Base-by-base conservation (phyloP, 2,329 filamentous ascomycete species). In the Trichoderma simmonsii region DNA sequence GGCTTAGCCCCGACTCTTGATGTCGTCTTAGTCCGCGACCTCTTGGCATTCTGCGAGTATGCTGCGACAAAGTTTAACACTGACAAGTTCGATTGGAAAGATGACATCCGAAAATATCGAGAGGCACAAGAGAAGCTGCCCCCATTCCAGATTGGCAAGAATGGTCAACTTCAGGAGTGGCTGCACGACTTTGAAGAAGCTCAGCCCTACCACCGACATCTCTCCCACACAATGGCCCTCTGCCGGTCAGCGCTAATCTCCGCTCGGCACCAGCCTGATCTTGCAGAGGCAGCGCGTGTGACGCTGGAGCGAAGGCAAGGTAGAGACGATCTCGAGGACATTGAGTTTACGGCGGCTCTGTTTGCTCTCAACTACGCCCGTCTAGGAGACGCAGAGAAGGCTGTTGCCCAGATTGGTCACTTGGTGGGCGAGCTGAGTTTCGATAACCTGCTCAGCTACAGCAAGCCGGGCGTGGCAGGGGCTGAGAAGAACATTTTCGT, bases 181-280 rank as follows among this genome's bases (percentile, higher is more conserved):
- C 71, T 72, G 9, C 48, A 71, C 11, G 71, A 72, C 39, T 72
- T 64, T 39, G 67, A 72, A 51, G 71, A 72, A 36, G 71, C 71
- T 4, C 71, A 72, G 36, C 71, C 71, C n/a, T 71, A 56, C 21
- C 71, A 72, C 15, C 66, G 71, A 3, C 71, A 72, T 70, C 48
- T 72, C 6, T 72, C 67, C 6, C 71, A 62, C 18, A 72, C 67
- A 4, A 72, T 72, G 56, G 71, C 71, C 24, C 57, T 72, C 4
- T 72, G 71, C n/a, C 66, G 71, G 15, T 72, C 71, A 24, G 66
- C 71, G 14, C 34, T 61, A 34, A 61, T 72, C 24, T 72, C 71
- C 24, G 43, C 59, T 5, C 43, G 71, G 43, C 71, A 72, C 26
- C 28, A 59, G 24, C 66, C 71, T 4, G 21, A 71, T 11, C 18